A percentile compares a stretch with the other conserved stretches of the same genome.
Conservation (phyloP, 768 basidiomycete genomes). For the Naganishia vaughanmartiniae region DNA sequence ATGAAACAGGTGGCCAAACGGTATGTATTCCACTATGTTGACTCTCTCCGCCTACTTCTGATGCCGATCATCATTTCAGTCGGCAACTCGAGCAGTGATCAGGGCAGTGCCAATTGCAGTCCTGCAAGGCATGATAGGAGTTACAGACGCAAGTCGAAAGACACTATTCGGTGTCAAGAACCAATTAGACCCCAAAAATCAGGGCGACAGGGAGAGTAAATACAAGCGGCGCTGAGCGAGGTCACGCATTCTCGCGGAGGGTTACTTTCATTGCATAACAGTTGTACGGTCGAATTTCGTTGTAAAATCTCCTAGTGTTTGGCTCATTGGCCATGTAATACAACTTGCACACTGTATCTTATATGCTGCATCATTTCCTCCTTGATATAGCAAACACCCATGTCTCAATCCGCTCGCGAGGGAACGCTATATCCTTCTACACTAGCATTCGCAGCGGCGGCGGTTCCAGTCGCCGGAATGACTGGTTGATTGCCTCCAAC, state of each 20-base stretch:
- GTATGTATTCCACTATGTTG: slow-evolving; percentile 25
- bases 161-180: slow-evolving; percentile 91
- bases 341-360: slow-evolving; percentile 7
- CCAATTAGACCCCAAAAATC: slow-evolving; percentile 68
- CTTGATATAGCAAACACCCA: neutral
- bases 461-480: slow-evolving; percentile 3
- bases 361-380: neutral
- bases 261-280: neutral
- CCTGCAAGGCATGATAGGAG: slow-evolving; percentile 95
- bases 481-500: slow-evolving; percentile 21
- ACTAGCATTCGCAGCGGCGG: neutral
- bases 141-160: slow-evolving; percentile 93
- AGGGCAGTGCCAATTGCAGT: slow-evolving; percentile 97
- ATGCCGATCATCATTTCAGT: slow-evolving; percentile 57
- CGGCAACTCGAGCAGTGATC: slow-evolving; percentile 87
- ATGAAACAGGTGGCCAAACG: slow-evolving; percentile 82
- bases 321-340: slow-evolving; percentile 1
- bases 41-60: too few relatives aligned
- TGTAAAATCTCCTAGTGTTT: neutral
- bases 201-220: slow-evolving; percentile 17
- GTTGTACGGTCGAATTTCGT: neutral
- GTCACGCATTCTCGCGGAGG: neutral
- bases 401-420: neutral
- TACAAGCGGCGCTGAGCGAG: slow-evolving; percentile 7
- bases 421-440: slow-evolving; percentile 4